Conservation (phyloP, 257 asterid species). For the Lycium ferocissimum region DNA sequence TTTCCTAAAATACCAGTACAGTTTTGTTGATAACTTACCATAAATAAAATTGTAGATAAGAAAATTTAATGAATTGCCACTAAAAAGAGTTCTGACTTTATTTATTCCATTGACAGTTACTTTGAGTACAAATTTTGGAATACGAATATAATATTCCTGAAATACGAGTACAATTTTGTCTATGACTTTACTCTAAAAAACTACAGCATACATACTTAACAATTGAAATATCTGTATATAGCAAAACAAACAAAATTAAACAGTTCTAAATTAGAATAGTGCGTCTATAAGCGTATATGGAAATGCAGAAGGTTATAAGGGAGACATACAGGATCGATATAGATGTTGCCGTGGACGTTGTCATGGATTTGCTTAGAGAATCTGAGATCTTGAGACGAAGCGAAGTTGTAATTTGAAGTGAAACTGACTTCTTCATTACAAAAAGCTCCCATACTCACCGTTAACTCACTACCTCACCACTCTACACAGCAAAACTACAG, state of each 20-base stretch:
- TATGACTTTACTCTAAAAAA: background rate
- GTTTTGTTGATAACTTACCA: background rate
- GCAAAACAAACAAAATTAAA: background rate
- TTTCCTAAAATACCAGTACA: background rate
- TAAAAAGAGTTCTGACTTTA: conserved; percentile 8
- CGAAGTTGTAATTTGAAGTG: conserved; percentile 47
- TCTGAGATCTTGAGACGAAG: conserved; percentile 59
- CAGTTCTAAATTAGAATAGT: background rate
- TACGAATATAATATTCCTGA: too few species aligned
- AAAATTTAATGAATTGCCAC: background rate
- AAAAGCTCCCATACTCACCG: conserved; percentile 56
- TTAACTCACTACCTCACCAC: conserved; percentile 28
- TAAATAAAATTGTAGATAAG: background rate
- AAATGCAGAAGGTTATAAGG: too few species aligned
- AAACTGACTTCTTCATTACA: conserved; percentile 46
- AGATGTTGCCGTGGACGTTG: conserved; percentile 89
- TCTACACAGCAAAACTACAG: conserved; percentile 28
- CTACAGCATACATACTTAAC: background rate
- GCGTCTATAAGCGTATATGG: background rate
- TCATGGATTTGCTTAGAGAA: conserved; percentile 77
- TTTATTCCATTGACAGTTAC: background rate
- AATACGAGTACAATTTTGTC: background rate
- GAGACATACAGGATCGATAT: conserved; percentile 65
- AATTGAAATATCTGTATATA: background rate
- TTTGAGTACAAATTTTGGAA: too few species aligned